Evolutionary conservation across 345 rosid genomes (phyloP).

Genomic region (Cochlearia excelsa): DNA sequence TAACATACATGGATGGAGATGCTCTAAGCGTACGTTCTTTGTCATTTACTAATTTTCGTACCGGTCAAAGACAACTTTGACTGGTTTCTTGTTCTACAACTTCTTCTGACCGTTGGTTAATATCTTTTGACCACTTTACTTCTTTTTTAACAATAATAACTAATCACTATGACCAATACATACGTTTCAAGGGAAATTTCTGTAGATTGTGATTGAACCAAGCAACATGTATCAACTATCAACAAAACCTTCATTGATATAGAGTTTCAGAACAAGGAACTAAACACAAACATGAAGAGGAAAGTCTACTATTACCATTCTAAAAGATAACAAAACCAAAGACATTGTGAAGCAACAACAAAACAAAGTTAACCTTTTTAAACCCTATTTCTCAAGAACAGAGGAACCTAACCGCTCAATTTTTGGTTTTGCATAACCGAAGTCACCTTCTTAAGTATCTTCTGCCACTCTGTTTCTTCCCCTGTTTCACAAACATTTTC

Average conservation of each 20-base stretch:
- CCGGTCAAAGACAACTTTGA: conserved; percentile 14
- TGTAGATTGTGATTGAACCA: too few species aligned
- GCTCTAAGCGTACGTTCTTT: not conserved
- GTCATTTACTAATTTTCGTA: not conserved
- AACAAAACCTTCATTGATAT: too few species aligned
- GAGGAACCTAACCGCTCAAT: not conserved
- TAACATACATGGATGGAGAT: too few species aligned
- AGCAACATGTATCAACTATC: too few species aligned
- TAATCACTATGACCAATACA: not conserved
- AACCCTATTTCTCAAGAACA: conserved; percentile 5
- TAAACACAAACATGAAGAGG: too few species aligned
- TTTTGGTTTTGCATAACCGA: conserved; percentile 12
- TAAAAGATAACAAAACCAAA: not conserved
- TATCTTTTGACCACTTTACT: conserved; percentile 15
- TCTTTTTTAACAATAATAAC: not conserved
- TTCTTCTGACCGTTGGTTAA: conserved; percentile 1
- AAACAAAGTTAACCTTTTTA: not conserved
- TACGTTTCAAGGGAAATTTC: not conserved
- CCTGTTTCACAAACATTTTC: conserved; percentile 24
- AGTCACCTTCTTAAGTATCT: conserved; percentile 10
- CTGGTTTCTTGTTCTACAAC: conserved; percentile 17
- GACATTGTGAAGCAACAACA: not conserved
- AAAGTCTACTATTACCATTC: not conserved
- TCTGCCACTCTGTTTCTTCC: conserved; percentile 32
- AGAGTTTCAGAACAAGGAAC: not conserved